Conservation (phyloP, 805 yeast genomes). For the Kluyveromyces aestuarii region DNA sequence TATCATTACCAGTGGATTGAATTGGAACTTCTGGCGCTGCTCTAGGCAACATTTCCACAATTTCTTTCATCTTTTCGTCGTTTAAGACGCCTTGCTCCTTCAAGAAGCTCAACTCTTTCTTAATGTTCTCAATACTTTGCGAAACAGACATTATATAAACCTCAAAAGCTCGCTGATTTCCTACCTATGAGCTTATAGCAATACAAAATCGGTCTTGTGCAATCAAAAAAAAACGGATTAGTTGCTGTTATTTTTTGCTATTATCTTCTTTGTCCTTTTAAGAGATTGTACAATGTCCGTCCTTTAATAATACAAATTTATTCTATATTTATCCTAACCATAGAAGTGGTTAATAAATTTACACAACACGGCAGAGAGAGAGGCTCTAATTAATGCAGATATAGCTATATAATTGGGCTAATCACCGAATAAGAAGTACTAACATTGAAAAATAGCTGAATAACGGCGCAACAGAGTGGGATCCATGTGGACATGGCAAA, state of each 20-base stretch:
- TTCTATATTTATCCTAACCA: too few relatives aligned
- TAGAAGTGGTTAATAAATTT: too few relatives aligned
- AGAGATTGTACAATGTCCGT: too few relatives aligned
- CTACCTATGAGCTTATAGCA: too few relatives aligned
- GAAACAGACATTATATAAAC: neutral
- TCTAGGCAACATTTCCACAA: constrained; percentile 48
- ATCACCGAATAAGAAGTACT: constrained; percentile 33
- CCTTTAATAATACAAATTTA: too few relatives aligned
- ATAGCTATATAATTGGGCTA: constrained; percentile 12
- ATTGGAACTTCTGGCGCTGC: constrained; percentile 8
- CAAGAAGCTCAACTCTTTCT: constrained; percentile 72
- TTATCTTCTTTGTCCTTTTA: neutral
- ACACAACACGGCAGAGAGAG: neutral
- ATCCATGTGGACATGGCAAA: constrained; percentile 93
- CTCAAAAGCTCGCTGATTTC: neutral
- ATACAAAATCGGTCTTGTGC: neutral
- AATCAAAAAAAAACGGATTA: too few relatives aligned
- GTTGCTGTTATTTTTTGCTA: too few relatives aligned
- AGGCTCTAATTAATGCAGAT: neutral
- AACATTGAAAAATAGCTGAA: constrained; percentile 58
- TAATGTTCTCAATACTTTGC: constrained; percentile 46
- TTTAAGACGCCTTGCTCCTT: constrained; percentile 66
- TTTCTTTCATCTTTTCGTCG: constrained; percentile 41
- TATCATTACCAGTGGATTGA: constrained; percentile 3
- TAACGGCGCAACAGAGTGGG: constrained; percentile 73